Percentiles rank a stretch among this genome's conserved stretches.
Evolutionary conservation across 495 filamentous ascomycete species (phyloP).

Genomic region (Penicillium robsamsonii): DNA sequence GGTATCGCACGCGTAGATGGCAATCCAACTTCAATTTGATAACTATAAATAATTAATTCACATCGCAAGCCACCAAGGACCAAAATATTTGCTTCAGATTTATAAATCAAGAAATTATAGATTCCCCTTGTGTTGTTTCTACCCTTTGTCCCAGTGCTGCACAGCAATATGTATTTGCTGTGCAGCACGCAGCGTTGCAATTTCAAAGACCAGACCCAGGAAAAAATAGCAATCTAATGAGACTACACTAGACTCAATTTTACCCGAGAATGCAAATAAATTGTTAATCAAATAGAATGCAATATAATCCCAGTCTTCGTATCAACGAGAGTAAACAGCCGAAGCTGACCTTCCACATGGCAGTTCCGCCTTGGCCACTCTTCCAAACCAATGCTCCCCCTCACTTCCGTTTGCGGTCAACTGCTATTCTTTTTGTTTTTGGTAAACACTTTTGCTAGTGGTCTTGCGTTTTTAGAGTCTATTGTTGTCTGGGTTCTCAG

Average conservation of each 20-base stretch:
- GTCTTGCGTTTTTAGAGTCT: constrained; percentile 24
- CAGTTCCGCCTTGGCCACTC: constrained; percentile 12
- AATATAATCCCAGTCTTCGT: background rate
- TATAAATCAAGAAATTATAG: background rate
- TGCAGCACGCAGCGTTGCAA: no score
- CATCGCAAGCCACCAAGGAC: background rate
- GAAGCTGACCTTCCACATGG: constrained; percentile 13
- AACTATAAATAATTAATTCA: background rate
- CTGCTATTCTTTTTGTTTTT: constrained; percentile 20
- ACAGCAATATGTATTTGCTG: background rate
- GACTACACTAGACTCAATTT: background rate
- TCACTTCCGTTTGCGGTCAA: constrained; percentile 21
- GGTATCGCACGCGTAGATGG: background rate
- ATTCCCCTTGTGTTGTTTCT: background rate
- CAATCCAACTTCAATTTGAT: background rate
- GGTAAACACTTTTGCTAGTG: constrained; percentile 17
- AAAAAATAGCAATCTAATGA: background rate
- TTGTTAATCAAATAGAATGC: background rate
- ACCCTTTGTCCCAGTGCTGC: background rate
- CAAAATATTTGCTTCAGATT: background rate
- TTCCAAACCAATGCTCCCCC: constrained; percentile 22
- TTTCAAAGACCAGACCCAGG: background rate
- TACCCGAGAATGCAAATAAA: background rate
- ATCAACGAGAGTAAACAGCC: background rate
- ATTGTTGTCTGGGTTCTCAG: constrained; percentile 32